These are phyloP conservation scores for Raffaelea ambrosiae DNA, from an alignment of 2,329 filamentous ascomycete genomes.

Conservation along the genomic window DNA sequence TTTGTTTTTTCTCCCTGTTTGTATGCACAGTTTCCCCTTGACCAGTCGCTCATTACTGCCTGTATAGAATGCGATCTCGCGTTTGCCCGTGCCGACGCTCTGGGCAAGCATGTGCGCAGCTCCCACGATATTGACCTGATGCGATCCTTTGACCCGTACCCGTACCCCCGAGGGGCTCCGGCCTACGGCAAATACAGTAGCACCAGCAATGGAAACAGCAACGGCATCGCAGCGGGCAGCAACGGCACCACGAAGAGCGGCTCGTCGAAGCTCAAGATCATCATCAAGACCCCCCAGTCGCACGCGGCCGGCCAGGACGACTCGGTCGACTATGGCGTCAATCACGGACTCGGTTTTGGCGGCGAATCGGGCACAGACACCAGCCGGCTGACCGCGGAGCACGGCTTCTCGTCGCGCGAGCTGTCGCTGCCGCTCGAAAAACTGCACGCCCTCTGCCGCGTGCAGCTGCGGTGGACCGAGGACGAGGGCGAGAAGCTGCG, in stretches of 20 bases:
- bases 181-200: not conserved
- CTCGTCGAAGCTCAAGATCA: slow-evolving; percentile 50
- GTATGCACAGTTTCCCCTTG: not conserved
- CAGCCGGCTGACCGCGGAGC: slow-evolving; percentile 44
- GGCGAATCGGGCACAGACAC: slow-evolving; percentile 46
- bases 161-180: slow-evolving; percentile 40
- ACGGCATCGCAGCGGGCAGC: not conserved
- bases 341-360: slow-evolving; percentile 36
- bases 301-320: slow-evolving; percentile 49
- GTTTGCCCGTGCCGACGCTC: slow-evolving; percentile 89
- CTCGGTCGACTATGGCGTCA: slow-evolving; percentile 27
- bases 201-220: not conserved
- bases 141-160: slow-evolving; percentile 67
- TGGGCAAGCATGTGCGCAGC: slow-evolving; percentile 97
- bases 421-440: slow-evolving; percentile 49
- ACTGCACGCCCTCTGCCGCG: slow-evolving; percentile 59
- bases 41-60: too few species aligned
- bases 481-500: slow-evolving; percentile 56
- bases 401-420: slow-evolving; percentile 58
- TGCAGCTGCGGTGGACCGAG: slow-evolving; percentile 65
- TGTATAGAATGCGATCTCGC: slow-evolving; percentile 87
- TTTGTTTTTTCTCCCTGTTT: not conserved
- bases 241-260: slow-evolving; percentile 20
- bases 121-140: slow-evolving; percentile 95
- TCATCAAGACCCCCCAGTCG: slow-evolving; percentile 53